These are phyloP conservation scores for Knoxia roxburghii DNA, from an alignment of 257 asterid species.

Conservation along the genomic window DNA sequence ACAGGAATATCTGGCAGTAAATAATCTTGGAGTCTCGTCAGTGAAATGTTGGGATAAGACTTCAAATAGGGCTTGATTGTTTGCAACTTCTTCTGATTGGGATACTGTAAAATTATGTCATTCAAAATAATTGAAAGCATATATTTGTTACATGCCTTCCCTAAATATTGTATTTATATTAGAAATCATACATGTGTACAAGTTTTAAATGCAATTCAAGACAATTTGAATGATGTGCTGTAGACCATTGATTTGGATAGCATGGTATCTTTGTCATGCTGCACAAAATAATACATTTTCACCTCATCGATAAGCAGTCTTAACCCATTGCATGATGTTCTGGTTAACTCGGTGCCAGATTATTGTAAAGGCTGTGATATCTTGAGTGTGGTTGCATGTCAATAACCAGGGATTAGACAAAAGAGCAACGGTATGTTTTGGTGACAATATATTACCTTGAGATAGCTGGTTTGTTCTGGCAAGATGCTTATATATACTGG, in stretches of 20 bases:
- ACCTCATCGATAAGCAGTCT: not conserved
- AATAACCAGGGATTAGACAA: not conserved
- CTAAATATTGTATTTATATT: not conserved
- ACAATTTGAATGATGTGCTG: not conserved
- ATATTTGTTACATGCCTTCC: not conserved
- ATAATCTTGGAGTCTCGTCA: no score
- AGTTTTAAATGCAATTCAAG: not conserved
- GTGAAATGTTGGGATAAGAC: conserved; percentile 3
- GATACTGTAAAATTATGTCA: not conserved
- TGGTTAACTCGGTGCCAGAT: not conserved
- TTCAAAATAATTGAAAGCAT: no score
- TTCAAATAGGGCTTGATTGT: not conserved
- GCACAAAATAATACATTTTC: not conserved
- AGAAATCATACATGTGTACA: not conserved
- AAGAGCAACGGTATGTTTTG: not conserved
- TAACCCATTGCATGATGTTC: not conserved
- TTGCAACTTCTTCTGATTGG: not conserved
- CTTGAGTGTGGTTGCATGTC: not conserved
- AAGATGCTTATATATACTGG: not conserved
- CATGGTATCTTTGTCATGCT: no score
- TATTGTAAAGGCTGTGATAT: not conserved
- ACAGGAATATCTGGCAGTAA: no score
- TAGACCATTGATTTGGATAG: not conserved
- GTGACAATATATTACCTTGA: not conserved
- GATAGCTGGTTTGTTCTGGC: not conserved